Evolutionary conservation across 352 stramenopile species (phyloP).

Genomic region (Aphanomyces euteiches): DNA sequence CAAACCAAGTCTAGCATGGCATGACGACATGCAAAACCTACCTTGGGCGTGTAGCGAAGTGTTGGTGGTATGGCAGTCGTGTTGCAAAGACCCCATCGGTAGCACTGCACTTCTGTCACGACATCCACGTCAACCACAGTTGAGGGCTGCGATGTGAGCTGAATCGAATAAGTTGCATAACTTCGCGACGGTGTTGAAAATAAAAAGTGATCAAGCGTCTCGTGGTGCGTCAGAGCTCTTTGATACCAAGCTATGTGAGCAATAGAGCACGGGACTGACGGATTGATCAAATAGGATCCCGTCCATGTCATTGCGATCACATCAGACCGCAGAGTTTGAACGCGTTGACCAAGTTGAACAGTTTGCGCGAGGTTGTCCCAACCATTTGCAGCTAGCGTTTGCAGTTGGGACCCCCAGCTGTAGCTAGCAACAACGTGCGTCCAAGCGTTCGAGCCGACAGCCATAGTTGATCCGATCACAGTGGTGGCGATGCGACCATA

Average conservation of each 20-base stretch:
- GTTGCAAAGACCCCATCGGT: constrained; percentile 74
- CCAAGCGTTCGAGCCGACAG: constrained; percentile 33
- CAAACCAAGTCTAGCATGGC: too few relatives aligned
- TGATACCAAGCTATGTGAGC: constrained; percentile 60
- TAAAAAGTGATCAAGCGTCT: constrained; percentile 64
- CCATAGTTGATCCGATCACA: constrained; percentile 2
- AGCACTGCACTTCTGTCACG: constrained; percentile 52
- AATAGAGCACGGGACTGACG: neutral
- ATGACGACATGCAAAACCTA: neutral
- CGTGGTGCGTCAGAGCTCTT: constrained; percentile 35
- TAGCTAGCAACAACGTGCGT: constrained; percentile 57
- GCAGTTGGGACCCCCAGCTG: constrained; percentile 33
- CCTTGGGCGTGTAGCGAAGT: constrained; percentile 43
- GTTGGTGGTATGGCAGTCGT: constrained; percentile 42
- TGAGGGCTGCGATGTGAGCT: constrained; percentile 43
- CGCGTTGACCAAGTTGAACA: neutral
- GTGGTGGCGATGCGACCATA: constrained; percentile 10
- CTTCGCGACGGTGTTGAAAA: constrained; percentile 45
- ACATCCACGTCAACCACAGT: constrained; percentile 50
- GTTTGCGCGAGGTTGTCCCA: constrained; percentile 1
- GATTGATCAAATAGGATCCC: constrained; percentile 4
- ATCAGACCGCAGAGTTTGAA: neutral
- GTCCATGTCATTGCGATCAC: constrained; percentile 6
- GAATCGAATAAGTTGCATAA: constrained; percentile 57
- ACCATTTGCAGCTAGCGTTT: constrained; percentile 13